phyloP scores from a whole-genome alignment of 805 yeast species.

The Teunomyces barrocoloradensis region DNA sequence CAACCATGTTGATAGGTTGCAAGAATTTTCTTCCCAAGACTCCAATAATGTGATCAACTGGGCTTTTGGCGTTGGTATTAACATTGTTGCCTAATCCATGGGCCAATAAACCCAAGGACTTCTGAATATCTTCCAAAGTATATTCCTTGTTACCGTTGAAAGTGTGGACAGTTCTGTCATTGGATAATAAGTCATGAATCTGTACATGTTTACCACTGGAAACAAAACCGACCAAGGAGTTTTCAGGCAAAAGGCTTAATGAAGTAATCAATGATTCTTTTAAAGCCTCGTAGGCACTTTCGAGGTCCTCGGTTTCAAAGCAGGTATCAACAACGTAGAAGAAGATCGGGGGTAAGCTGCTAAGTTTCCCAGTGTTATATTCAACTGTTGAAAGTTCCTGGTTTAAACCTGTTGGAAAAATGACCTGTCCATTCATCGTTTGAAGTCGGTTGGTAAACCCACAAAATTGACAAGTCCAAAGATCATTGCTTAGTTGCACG shows the following conservation, averaged over 20 bases:
- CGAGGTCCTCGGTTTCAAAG: slow-evolving; percentile 49
- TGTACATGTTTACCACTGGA: slow-evolving; percentile 60
- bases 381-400: slow-evolving; percentile 51
- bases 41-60: slow-evolving; percentile 10
- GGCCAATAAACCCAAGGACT: slow-evolving; percentile 44
- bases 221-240: slow-evolving; percentile 55
- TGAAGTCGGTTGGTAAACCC: slow-evolving; percentile 40
- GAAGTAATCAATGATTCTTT: slow-evolving; percentile 48
- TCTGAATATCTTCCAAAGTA: slow-evolving; percentile 44
- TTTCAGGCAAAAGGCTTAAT: slow-evolving; percentile 49
- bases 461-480: slow-evolving; percentile 62
- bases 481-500: slow-evolving; percentile 32
- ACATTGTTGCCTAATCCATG: slow-evolving; percentile 17
- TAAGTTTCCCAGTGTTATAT: slow-evolving; percentile 40
- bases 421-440: slow-evolving; percentile 18
- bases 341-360: slow-evolving; percentile 47
- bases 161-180: slow-evolving; percentile 22
- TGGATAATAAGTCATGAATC: slow-evolving; percentile 49
- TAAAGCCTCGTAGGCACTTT: slow-evolving; percentile 38
- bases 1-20: slow-evolving; percentile 48
- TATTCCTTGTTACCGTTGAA: slow-evolving; percentile 60
- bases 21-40: slow-evolving; percentile 39
- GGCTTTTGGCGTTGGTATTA: slow-evolving; percentile 13
- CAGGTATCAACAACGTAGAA: slow-evolving; percentile 59
- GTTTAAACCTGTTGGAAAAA: slow-evolving; percentile 32